Conservation (phyloP, 352 stramenopile species). For the Phytopythium chamaehyphon region DNA sequence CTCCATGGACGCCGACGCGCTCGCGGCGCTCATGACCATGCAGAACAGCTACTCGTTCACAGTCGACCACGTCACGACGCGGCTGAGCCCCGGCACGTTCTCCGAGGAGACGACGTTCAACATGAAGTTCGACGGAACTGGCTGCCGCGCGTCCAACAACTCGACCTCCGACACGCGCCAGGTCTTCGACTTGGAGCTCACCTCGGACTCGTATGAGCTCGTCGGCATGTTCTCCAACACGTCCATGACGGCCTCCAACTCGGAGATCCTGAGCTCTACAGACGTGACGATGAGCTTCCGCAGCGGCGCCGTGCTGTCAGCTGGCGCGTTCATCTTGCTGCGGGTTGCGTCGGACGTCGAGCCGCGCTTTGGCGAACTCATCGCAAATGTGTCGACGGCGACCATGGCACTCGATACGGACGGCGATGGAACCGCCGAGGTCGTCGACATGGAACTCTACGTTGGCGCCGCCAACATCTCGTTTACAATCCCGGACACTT, state of each 20-base stretch:
- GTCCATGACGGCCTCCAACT: constrained; percentile 38
- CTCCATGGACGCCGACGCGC: constrained; percentile 25
- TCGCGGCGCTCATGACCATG: constrained; percentile 33
- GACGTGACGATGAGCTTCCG: constrained; percentile 50
- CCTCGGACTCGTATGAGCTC: constrained; percentile 47
- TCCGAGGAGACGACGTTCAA: constrained; percentile 41
- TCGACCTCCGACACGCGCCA: constrained; percentile 24
- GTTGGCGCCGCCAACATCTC: constrained; percentile 61
- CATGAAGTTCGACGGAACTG: constrained; percentile 54
- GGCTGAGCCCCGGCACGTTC: constrained; percentile 51
- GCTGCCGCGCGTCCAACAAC: constrained; percentile 33
- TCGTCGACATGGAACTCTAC: constrained; percentile 38
- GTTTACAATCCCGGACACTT: constrained; percentile 65
- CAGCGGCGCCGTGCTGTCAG: constrained; percentile 54
- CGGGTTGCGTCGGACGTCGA: constrained; percentile 60
- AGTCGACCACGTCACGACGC: constrained; percentile 60
- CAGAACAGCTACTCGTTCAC: constrained; percentile 42
- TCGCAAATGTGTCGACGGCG: constrained; percentile 44
- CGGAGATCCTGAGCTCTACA: constrained; percentile 46
- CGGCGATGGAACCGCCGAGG: constrained; percentile 6
- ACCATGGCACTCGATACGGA: constrained; percentile 31
- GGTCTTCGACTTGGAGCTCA: constrained; percentile 54
- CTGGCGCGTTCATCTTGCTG: constrained; percentile 60
- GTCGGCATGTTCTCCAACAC: constrained; percentile 51
- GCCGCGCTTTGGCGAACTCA: constrained; percentile 46